Conservation (phyloP, 441 rosid species). For the Erodium trifolium region DNA sequence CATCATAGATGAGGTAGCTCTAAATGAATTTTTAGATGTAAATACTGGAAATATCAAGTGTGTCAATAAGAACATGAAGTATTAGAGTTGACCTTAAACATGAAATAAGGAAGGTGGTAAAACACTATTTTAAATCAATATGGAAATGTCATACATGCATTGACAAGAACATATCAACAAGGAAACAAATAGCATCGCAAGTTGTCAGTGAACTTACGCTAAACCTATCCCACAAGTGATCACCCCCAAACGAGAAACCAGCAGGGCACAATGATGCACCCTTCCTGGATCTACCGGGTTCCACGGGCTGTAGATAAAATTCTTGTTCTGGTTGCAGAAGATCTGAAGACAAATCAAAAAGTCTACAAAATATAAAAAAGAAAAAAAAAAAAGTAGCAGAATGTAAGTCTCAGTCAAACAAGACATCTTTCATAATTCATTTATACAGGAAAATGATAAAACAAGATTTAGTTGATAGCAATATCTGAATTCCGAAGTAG, state of each 20-base stretch:
- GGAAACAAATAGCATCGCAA: not conserved
- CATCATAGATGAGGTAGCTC: not conserved
- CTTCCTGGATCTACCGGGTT: conserved; percentile 63
- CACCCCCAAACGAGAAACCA: conserved; percentile 79
- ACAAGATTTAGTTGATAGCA: not conserved
- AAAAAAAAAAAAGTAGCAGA: conserved; percentile 13
- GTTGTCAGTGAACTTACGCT: conserved; percentile 52
- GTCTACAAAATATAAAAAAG: conserved; percentile 35
- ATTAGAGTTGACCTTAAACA: conserved; percentile 5
- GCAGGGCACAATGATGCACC: conserved; percentile 78
- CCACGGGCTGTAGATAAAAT: conserved; percentile 80
- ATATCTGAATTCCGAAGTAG: not conserved
- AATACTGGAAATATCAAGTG: not conserved
- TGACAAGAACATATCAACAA: not conserved
- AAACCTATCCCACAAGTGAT: conserved; percentile 93
- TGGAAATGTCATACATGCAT: conserved; percentile 7
- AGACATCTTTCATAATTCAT: too few relatives aligned
- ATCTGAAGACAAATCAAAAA: conserved; percentile 71
- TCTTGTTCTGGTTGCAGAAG: conserved; percentile 83
- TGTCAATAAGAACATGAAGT: not conserved
- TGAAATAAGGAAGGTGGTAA: too few relatives aligned
- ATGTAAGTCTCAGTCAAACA: conserved; percentile 11
- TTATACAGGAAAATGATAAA: not conserved
- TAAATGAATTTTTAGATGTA: not conserved
- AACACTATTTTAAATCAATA: not conserved